phyloP scores from a whole-genome alignment of 1,284 basidiomycete species.

The Ustilago sp. region DNA sequence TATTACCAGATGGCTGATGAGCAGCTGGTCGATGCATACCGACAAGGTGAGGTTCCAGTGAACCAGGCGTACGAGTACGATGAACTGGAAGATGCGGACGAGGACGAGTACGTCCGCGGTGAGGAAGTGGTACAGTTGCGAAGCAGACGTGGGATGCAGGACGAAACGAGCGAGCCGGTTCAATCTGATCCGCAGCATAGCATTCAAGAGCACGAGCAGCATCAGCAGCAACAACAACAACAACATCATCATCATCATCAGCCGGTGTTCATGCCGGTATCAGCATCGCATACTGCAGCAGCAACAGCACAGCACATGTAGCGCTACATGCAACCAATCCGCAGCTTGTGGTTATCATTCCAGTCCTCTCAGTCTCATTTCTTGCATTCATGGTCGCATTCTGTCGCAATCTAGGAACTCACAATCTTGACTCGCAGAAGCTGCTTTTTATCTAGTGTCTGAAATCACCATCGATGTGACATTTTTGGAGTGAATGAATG shows the following conservation, averaged over 20 bases:
- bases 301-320: slow-evolving; percentile 1
- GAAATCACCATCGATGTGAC: slow-evolving; percentile 8
- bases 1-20: slow-evolving; percentile 27
- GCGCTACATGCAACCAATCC: background rate
- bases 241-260: slow-evolving; percentile 13
- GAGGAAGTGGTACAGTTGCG: slow-evolving; percentile 39
- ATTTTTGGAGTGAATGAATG: slow-evolving; percentile 7
- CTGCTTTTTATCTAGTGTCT: background rate
- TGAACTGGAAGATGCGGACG: slow-evolving; percentile 30
- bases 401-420: background rate
- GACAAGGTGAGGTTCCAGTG: background rate
- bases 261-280: background rate
- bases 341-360: background rate
- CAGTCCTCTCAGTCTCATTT: background rate
- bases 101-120: slow-evolving; percentile 13
- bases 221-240: slow-evolving; percentile 14
- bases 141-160: slow-evolving; percentile 22
- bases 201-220: background rate
- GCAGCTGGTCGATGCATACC: slow-evolving; percentile 9
- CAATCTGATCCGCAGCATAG: background rate
- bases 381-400: background rate
- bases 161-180: slow-evolving; percentile 15
- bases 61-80: slow-evolving; percentile 18
- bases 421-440: background rate
- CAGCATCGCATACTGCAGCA: slow-evolving; percentile 1